Percentiles rank a stretch among this genome's conserved stretches.
Evolutionary conservation across 2,329 filamentous ascomycete genomes (phyloP).

Genomic region (Simplicillium aogashimaense): DNA sequence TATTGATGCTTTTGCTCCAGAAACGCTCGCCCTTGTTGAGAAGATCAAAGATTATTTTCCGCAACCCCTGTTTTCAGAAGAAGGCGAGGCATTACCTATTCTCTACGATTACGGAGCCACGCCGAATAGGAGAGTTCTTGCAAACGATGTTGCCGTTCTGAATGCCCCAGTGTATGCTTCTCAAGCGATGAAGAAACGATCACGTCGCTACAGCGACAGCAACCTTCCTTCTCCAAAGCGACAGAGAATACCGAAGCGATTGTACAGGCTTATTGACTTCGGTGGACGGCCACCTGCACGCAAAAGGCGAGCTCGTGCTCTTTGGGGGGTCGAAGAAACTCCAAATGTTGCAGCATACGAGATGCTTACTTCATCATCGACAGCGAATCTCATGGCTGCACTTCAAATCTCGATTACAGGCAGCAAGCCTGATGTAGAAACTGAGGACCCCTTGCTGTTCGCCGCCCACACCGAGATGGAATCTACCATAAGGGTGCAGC

Average conservation of each 20-base stretch:
- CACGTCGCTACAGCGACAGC: constrained; percentile 11
- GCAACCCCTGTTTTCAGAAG: constrained; percentile 16
- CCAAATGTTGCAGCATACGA: too few relatives aligned
- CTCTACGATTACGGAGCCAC: constrained; percentile 8
- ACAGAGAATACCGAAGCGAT: not conserved
- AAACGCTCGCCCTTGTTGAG: constrained; percentile 31
- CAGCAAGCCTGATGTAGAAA: too few relatives aligned
- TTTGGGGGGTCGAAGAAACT: too few relatives aligned
- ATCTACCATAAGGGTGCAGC: too few relatives aligned
- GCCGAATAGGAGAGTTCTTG: constrained; percentile 23
- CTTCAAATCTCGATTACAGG: too few relatives aligned
- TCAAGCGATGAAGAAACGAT: constrained; percentile 23
- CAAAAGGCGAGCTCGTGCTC: too few relatives aligned
- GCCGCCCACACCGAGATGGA: too few relatives aligned
- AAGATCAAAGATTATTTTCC: constrained; percentile 28
- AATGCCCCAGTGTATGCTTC: constrained; percentile 40
- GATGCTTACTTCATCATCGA: too few relatives aligned
- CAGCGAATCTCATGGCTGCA: too few relatives aligned
- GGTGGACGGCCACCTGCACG: too few relatives aligned
- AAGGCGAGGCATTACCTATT: constrained; percentile 12
- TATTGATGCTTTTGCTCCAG: constrained; percentile 30
- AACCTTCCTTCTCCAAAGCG: constrained; percentile 12
- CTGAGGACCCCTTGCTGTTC: too few relatives aligned
- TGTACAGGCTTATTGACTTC: too few relatives aligned
- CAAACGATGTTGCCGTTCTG: constrained; percentile 35